phyloP scores from a whole-genome alignment of 768 basidiomycete species.

The Xerocomellus dryophilus region DNA sequence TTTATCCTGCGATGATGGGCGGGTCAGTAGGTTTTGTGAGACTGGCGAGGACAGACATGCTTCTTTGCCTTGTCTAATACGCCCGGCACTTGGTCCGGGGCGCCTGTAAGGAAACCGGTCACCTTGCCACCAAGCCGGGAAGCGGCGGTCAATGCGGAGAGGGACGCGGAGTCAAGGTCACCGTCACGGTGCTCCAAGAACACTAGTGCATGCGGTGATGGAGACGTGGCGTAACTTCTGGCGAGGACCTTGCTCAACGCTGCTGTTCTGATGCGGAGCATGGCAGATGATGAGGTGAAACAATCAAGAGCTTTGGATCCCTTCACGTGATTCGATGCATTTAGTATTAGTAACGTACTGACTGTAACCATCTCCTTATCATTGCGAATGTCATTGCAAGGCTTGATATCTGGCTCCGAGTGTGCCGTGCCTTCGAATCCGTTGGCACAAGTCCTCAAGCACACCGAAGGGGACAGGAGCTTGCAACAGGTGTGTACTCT shows the following conservation, averaged over 20 bases:
- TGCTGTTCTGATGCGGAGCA: conserved; percentile 22
- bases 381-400: conserved; percentile 64
- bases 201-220: conserved; percentile 75
- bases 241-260: conserved; percentile 32
- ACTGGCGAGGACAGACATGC: conserved; percentile 40
- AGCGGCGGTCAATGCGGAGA: conserved; percentile 92
- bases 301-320: neutral
- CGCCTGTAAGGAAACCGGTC: conserved; percentile 73
- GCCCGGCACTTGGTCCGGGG: conserved; percentile 58
- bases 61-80: conserved; percentile 78
- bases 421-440: conserved; percentile 85
- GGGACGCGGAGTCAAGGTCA: conserved; percentile 74
- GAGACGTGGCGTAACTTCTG: conserved; percentile 52
- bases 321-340: conserved; percentile 19
- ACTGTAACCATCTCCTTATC: neutral
- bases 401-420: conserved; percentile 84
- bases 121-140: conserved; percentile 81
- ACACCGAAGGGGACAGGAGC: conserved; percentile 85
- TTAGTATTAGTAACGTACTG: too few species aligned
- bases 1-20: conserved; percentile 47
- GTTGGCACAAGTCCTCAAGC: conserved; percentile 83
- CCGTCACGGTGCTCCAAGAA: conserved; percentile 86
- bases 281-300: neutral
- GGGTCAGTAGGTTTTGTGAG: conserved; percentile 5
- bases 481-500: conserved; percentile 66